A percentile compares a stretch with the other conserved stretches of the same genome.
phyloP scores from a whole-genome alignment of 2,329 filamentous ascomycete species.

The Phialocephala subalpina region DNA sequence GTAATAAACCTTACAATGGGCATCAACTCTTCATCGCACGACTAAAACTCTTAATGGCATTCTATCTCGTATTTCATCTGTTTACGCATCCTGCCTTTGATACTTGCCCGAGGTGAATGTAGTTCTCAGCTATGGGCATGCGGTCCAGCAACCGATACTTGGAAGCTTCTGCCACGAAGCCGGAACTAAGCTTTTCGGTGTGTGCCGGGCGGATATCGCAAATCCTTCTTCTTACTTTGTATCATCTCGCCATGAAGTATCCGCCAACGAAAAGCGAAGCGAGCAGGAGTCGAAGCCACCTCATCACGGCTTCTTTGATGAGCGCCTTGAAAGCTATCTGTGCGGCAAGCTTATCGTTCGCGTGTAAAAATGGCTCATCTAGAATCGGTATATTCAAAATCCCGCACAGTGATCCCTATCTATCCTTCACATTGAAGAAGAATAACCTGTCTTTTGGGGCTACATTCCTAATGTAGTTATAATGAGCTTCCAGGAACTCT shows the following conservation, averaged over 20 bases:
- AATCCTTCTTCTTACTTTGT: too few species aligned
- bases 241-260: not conserved
- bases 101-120: too few species aligned
- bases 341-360: conserved; percentile 37
- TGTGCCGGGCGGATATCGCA: too few species aligned
- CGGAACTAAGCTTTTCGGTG: too few species aligned
- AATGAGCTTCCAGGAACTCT: conserved; percentile 21
- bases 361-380: conserved; percentile 40
- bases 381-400: conserved; percentile 44
- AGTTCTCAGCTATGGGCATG: too few species aligned
- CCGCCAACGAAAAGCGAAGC: not conserved
- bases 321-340: not conserved
- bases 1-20: too few species aligned
- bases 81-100: too few species aligned
- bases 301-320: not conserved
- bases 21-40: too few species aligned
- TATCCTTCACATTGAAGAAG: conserved; percentile 34
- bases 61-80: too few species aligned
- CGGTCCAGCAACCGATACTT: too few species aligned
- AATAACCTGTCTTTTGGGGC: conserved; percentile 20
- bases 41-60: too few species aligned
- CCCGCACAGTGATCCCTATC: conserved; percentile 46
- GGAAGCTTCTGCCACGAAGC: too few species aligned
- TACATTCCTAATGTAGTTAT: conserved; percentile 13
- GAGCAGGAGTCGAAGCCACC: conserved; percentile 4